Evolutionary conservation across 2,329 filamentous ascomycete genomes (phyloP).

Genomic region (Ceratocystis cubensis): DNA sequence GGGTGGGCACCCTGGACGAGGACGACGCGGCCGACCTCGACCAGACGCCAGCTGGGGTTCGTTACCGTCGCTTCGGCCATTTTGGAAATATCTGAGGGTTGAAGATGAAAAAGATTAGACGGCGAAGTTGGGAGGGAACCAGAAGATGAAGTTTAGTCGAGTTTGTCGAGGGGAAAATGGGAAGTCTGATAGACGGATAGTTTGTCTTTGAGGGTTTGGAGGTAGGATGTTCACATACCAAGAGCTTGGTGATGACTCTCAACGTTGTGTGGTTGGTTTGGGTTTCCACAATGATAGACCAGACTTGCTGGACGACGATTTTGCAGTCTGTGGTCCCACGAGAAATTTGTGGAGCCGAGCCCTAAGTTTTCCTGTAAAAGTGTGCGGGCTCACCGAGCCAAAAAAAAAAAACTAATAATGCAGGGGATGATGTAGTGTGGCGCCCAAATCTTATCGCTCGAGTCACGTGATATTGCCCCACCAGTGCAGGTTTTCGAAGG

Average conservation of each 20-base stretch:
- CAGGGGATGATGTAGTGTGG: neutral
- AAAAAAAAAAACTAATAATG: neutral
- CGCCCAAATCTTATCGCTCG: neutral
- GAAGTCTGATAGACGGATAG: neutral
- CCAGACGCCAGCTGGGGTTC: slow-evolving; percentile 80
- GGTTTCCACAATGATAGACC: slow-evolving; percentile 22
- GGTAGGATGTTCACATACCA: slow-evolving; percentile 21
- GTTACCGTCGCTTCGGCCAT: slow-evolving; percentile 76
- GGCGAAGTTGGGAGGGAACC: slow-evolving; percentile 19
- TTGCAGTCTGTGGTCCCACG: slow-evolving; percentile 20
- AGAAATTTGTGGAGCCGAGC: slow-evolving; percentile 20
- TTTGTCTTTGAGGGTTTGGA: slow-evolving; percentile 19
- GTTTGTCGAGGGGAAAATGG: slow-evolving; percentile 9
- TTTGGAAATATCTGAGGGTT: slow-evolving; percentile 35
- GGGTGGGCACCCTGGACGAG: slow-evolving; percentile 71
- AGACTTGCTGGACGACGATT: slow-evolving; percentile 21
- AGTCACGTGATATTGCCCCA: slow-evolving; percentile 4
- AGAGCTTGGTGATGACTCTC: slow-evolving; percentile 22
- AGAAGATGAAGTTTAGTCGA: slow-evolving; percentile 20
- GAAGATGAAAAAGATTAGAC: slow-evolving; percentile 21
- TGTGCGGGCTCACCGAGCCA: slow-evolving; percentile 17
- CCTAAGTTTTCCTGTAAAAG: slow-evolving; percentile 20
- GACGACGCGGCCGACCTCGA: slow-evolving; percentile 96
- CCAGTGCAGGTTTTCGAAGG: slow-evolving; percentile 25
- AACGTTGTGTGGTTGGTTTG: slow-evolving; percentile 22